Base-by-base conservation (phyloP, 2,329 filamentous ascomycete species). In the Lasiodiplodia citricola region DNA sequence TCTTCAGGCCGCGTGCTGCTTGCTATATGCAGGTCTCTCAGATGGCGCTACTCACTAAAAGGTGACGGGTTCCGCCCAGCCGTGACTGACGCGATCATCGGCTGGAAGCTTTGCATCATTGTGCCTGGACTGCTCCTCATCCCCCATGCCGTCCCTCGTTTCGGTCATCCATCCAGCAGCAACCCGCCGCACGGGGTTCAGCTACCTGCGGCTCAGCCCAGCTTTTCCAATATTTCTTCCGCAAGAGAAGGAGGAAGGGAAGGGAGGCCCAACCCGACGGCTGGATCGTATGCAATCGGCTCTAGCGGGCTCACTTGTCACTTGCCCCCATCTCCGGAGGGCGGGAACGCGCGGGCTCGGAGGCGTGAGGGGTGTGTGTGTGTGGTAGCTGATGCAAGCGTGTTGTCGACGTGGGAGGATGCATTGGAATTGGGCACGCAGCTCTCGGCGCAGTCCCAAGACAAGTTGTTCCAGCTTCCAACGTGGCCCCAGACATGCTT, bases 51-150 rank as follows among this genome's bases (percentile, higher is more conserved):
- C 18, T n/a, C 18, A 51, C 47, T 11, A 25, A 64, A 64, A 2
- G 8, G 60, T 25, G 60, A 64, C 60, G 60, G 60, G 28, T n/a
- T 23, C 58, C 28, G 11, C 25, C 18, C 44, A 25, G 47, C 60
- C 60, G 60, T 64, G 60, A 51, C 60, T 64, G 60, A 64, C 60
- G 47, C 47, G 60, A 52, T 52, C 60, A 38, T 23, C 44, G 58
- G 58, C 31, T 31, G 41, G 14, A 31, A 47, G 44, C 11, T 52
- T 64, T 64, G 60, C 60, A 64, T 52, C 60, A 64, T 38, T 18
- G 47, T 52, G 60, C 47, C 60, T 52, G n/a, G 44, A 38, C 60
- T 52, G 60, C 44, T 64, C 31, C 23, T 52, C 60, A 18, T 25
- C 47, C 37, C 35, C 25, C 28, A 8, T 21, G 52, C 28, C 21